These are phyloP conservation scores for Diaporthe vexans DNA, from an alignment of 2,329 filamentous ascomycete species.

Conservation along the genomic window DNA sequence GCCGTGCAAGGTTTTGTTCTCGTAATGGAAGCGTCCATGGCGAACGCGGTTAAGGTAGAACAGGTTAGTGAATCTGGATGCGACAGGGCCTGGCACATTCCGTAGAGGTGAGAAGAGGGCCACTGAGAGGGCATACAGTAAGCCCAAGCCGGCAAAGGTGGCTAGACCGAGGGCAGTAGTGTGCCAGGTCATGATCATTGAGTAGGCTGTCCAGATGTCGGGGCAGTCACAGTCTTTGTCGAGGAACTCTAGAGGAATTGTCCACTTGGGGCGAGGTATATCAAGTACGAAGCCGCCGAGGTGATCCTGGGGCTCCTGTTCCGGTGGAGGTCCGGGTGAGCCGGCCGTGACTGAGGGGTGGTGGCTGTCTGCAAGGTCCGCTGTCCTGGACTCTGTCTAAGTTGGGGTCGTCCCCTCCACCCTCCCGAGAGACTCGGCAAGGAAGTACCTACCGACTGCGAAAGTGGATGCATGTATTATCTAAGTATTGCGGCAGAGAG, in stretches of 20 bases:
- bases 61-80: slow-evolving; percentile 57
- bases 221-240: no score
- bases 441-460: background rate
- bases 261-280: background rate
- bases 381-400: background rate
- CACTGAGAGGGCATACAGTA: slow-evolving; percentile 14
- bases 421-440: background rate
- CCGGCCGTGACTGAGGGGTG: background rate
- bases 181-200: slow-evolving; percentile 2
- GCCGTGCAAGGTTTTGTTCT: slow-evolving; percentile 56
- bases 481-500: background rate
- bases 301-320: background rate
- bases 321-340: slow-evolving; percentile 16
- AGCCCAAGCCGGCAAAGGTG: background rate
- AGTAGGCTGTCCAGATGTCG: background rate
- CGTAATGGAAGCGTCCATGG: slow-evolving; percentile 54
- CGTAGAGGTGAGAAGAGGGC: slow-evolving; percentile 51
- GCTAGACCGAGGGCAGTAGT: background rate
- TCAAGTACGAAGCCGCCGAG: background rate
- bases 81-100: slow-evolving; percentile 59
- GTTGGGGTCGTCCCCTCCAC: slow-evolving; percentile 5
- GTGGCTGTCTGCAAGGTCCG: background rate
- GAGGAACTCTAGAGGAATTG: background rate
- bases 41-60: slow-evolving; percentile 58
- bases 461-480: no score